Base-by-base conservation (phyloP, 2,329 filamentous ascomycete genomes). In the Alternaria alternata region DNA sequence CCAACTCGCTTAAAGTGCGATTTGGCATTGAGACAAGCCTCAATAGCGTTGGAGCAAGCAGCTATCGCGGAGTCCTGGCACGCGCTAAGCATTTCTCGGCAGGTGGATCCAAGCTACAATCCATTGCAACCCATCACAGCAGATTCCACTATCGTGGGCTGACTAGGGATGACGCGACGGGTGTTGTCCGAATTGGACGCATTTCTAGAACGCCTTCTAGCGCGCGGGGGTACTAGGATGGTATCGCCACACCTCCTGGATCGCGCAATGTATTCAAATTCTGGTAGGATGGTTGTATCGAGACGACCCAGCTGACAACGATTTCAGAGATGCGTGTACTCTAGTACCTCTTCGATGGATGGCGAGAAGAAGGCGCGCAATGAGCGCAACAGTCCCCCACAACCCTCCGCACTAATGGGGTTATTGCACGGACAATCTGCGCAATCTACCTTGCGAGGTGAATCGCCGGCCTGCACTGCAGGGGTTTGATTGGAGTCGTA, bases 11-110 rank as follows among this genome's bases (percentile, higher is more conserved):
- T 32, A 30, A 41, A 20, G 22, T 57, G 46, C 32, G 57, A 67
- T 63, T 68, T 68, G 66, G 61, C 66, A 60, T 64, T 47, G 16
- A 56, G 59, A 64, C 55, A 66, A 68, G 66, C 64, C 57, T 57
- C 52, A 39, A n/a, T 51, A 32, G 52, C 52, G 46, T 30, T 22
- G 30, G 34, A 46, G 57, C 47, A 59, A 49, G 51, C 51, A 43
- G 36, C 44, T 49, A 53, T 48, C 43, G 56, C 38, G 34, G 22
- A 22, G 28, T 24, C 32, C 32, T 46, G 30, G 41, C 42, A 4
- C 34, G 12, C 56, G 38, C 56, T 59, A 62, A 59, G 56, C 55
- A 44, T 18, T 41, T 59, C 59, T 62, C 46, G 59, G 59, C 55
- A 59, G 51, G 58, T 61, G 42, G 32, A 47, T 47, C 30, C n/a